Evolutionary conservation across 805 yeast genomes (phyloP).

Genomic region (Saccharomycopsis guyanensis): DNA sequence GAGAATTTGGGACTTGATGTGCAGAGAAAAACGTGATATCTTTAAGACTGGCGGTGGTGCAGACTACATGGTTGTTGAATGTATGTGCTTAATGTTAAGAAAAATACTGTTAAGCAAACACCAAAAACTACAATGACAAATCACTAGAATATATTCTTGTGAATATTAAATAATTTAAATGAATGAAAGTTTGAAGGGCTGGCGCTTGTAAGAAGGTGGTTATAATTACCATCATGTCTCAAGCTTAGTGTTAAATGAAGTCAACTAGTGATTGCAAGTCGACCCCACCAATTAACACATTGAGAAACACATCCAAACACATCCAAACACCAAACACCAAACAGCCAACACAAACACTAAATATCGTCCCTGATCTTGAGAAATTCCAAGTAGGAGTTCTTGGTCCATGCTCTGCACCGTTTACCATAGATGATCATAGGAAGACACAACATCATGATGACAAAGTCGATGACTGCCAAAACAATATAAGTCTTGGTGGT

Average conservation of each 20-base stretch:
- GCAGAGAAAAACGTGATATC: not conserved
- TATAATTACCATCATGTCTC: too few relatives aligned
- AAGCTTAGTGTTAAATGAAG: too few relatives aligned
- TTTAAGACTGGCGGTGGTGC: not conserved
- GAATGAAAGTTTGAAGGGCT: too few relatives aligned
- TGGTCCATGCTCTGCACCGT: conserved; percentile 49
- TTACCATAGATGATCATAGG: conserved; percentile 60
- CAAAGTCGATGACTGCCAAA: conserved; percentile 51
- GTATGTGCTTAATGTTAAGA: not conserved
- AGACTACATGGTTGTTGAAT: too few relatives aligned
- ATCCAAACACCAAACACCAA: too few relatives aligned
- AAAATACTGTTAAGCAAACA: not conserved
- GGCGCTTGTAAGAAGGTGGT: too few relatives aligned
- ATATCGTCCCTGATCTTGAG: conserved; percentile 43
- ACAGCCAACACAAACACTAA: not conserved
- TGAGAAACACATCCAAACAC: too few relatives aligned
- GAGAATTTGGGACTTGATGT: not conserved
- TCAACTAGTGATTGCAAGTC: too few relatives aligned
- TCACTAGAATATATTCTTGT: too few relatives aligned
- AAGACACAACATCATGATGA: conserved; percentile 46
- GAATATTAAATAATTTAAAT: too few relatives aligned
- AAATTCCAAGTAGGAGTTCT: conserved; percentile 44
- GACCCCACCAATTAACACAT: too few relatives aligned
- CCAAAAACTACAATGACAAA: too few relatives aligned
- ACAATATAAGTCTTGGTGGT: conserved; percentile 53